Conservation (phyloP, 331 rosid species). For the Saraca asoca region DNA sequence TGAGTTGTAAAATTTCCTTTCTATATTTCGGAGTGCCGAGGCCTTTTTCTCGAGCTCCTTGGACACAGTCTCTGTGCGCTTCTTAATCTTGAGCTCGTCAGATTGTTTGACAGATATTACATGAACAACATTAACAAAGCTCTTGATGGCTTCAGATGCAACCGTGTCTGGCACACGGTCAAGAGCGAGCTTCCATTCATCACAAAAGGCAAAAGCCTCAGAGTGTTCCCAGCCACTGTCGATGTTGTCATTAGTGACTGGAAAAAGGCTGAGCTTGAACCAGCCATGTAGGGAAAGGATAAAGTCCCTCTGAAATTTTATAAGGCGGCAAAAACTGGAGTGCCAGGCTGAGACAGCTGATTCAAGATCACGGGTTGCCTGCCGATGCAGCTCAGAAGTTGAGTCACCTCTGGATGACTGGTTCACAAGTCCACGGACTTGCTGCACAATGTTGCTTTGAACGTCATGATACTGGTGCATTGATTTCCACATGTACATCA, state of each 20-base stretch:
- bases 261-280: slow-evolving; percentile 81
- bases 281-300: slow-evolving; percentile 78
- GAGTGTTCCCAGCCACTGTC: slow-evolving; percentile 53
- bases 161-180: slow-evolving; percentile 97
- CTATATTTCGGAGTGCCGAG: slow-evolving; percentile 70
- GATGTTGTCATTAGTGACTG: slow-evolving; percentile 61
- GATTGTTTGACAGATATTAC: slow-evolving; percentile 76
- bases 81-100: slow-evolving; percentile 80
- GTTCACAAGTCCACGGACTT: slow-evolving; percentile 92
- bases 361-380: slow-evolving; percentile 96
- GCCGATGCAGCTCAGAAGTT: slow-evolving; percentile 90
- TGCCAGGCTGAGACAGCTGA: slow-evolving; percentile 89
- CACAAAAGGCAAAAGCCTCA: slow-evolving; percentile 65
- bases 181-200: slow-evolving; percentile 97
- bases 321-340: slow-evolving; percentile 79
- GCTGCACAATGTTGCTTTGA: slow-evolving; percentile 90
- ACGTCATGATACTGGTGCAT: slow-evolving; percentile 91
- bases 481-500: slow-evolving; percentile 97
- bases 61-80: slow-evolving; percentile 74
- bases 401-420: slow-evolving; percentile 61
- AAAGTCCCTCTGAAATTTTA: slow-evolving; percentile 81
- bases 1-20: slow-evolving; percentile 86
- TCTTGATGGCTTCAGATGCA: slow-evolving; percentile 94
- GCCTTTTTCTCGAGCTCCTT: slow-evolving; percentile 93
- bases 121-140: slow-evolving; percentile 87